These are phyloP conservation scores for Saccharomyces hybrid DNA, from an alignment of 1,139 yeast genomes.

Conservation along the genomic window DNA sequence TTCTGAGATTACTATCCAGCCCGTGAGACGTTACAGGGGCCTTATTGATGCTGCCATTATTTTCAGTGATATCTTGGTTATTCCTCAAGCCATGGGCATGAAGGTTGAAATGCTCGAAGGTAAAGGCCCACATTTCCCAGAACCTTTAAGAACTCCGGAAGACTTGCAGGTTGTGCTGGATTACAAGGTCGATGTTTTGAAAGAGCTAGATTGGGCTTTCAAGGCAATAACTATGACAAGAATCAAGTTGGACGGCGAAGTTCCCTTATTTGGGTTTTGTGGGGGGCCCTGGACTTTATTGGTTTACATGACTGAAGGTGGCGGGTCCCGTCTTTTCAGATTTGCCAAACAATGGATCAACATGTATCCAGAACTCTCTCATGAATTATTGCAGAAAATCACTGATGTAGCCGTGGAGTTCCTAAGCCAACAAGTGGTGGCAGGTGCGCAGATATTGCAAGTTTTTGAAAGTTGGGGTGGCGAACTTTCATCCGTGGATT, in stretches of 20 bases:
- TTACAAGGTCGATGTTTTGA: constrained; percentile 57
- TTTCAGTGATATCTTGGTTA: constrained; percentile 88
- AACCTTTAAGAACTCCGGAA: constrained; percentile 68
- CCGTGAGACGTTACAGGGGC: constrained; percentile 82
- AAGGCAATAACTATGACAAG: constrained; percentile 86
- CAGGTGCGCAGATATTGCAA: constrained; percentile 97
- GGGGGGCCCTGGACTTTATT: constrained; percentile 98
- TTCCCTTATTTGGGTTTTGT: constrained; percentile 88
- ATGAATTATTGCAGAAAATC: constrained; percentile 62
- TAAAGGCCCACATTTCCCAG: constrained; percentile 87
- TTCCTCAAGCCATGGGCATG: constrained; percentile 98
- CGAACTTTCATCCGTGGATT: constrained; percentile 85
- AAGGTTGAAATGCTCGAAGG: constrained; percentile 90
- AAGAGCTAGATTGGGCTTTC: constrained; percentile 89
- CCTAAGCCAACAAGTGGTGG: constrained; percentile 87
- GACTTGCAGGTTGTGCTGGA: constrained; percentile 53
- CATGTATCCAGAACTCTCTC: constrained; percentile 65
- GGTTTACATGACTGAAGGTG: constrained; percentile 97
- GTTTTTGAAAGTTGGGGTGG: constrained; percentile 98
- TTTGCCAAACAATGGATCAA: constrained; percentile 91
- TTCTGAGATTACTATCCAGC: constrained; percentile 90
- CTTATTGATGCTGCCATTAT: constrained; percentile 94
- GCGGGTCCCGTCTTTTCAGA: constrained; percentile 86
- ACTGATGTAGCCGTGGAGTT: constrained; percentile 90
- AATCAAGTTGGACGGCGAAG: constrained; percentile 75